Evolutionary conservation across 2,329 filamentous ascomycete genomes (phyloP), one percentile per base, ranked within the genome.

Genomic region (Ophiognomonia clavigignenti-juglandacearum): DNA sequence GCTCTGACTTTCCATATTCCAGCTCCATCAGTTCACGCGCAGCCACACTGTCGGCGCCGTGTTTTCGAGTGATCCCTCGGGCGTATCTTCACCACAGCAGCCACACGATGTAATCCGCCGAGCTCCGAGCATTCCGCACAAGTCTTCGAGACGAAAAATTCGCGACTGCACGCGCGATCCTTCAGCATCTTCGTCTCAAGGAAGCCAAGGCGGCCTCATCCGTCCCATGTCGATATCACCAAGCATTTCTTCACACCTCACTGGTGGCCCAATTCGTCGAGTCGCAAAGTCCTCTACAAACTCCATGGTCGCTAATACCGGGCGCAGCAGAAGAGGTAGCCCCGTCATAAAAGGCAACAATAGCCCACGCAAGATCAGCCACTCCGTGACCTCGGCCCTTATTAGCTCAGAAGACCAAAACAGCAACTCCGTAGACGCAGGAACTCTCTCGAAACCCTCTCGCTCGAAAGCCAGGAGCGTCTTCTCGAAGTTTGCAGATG

Each of bases 401-500:
- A 10, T 29, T 5, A 16, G 10, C 3, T 13, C 34, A 6, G 24
- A 46, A 10, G 42, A 43, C 16, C 32, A 22, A 6, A 32, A 24
- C 16, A 34, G 39, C 35, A 49, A 39, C n/a, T 26, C 37, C 27
- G 24, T 18, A 9, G 37, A 20, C 16, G 18, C 23, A 11, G 18
- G 23, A 16, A 19, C 38, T 13, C n/a, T 31, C n/a, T 18, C 26
- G n/a, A 52, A 46, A 20, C 22, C 45, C 14, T 38, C 43, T 10
- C 52, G 50, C 24, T 41, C 50, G 23, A 48, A 24, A 27, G 45
- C 51, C n/a, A 53, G 42, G 26, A 53, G 44, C 14, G 19, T 47
- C 11, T 43, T 54, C 19, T 34, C 44, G n/a, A 54, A 53, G 19
- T 38, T 54, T 16, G 44, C 52, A 11, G 45, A 35, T 24, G 52